Conservation (phyloP, 106 monocot species). For the Dendrobium officinale region DNA sequence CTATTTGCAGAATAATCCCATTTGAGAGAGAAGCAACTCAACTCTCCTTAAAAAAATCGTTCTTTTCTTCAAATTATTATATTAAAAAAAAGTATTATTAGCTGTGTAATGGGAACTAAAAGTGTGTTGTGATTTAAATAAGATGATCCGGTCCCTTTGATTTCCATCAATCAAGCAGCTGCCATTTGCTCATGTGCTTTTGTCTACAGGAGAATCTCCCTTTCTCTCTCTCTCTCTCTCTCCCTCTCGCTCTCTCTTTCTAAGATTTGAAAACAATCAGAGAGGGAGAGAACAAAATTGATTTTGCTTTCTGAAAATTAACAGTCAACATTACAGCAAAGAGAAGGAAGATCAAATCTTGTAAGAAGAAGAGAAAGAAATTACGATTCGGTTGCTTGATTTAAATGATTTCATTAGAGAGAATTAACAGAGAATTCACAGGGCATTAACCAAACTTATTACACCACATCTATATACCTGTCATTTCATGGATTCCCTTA, state of each 20-base stretch:
- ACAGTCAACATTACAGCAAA: neutral
- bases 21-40: too few relatives aligned
- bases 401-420: too few relatives aligned
- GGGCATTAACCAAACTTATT: neutral
- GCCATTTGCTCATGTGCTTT: constrained; percentile 1
- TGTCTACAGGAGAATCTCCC: constrained; percentile 11
- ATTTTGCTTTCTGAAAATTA: neutral
- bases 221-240: neutral
- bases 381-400: neutral
- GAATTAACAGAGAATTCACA: neutral
- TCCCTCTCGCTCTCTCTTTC: neutral
- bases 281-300: neutral
- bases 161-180: neutral
- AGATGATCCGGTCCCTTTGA: neutral
- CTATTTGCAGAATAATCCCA: too few relatives aligned
- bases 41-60: neutral
- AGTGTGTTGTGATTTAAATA: neutral
- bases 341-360: neutral
- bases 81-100: too few relatives aligned
- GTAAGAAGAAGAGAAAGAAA: neutral
- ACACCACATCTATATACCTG: neutral
- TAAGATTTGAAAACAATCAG: neutral
- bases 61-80: neutral
- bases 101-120: too few relatives aligned
- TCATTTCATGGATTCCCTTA: neutral